Evolutionary conservation across 768 basidiomycete species (phyloP).

Genomic region (Cystobasidium ongulense): DNA sequence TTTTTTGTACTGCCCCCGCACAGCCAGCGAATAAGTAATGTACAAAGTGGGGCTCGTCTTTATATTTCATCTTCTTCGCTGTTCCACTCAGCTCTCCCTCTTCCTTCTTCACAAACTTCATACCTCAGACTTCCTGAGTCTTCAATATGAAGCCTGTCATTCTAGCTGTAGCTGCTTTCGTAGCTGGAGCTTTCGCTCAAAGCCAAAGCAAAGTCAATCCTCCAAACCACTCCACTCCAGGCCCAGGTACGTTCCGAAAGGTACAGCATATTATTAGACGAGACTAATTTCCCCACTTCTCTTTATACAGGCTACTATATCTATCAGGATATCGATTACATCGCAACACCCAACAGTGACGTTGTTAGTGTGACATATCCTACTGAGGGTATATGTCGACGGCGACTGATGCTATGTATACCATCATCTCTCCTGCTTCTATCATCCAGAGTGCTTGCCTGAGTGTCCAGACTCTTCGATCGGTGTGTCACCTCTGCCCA

Average conservation of each 20-base stretch:
- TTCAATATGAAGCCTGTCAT: not conserved
- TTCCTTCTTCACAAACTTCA: not conserved
- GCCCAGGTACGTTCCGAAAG: slow-evolving; percentile 1
- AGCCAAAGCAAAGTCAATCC: slow-evolving; percentile 10
- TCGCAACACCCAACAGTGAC: not conserved
- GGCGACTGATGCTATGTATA: too few relatives aligned
- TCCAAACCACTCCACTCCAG: not conserved
- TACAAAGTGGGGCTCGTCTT: not conserved
- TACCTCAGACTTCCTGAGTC: not conserved
- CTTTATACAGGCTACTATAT: not conserved
- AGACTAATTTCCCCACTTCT: not conserved
- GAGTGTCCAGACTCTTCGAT: not conserved
- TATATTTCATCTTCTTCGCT: not conserved
- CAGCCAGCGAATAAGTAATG: not conserved
- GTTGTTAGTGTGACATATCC: not conserved
- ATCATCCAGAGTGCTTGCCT: not conserved
- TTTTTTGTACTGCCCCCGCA: not conserved
- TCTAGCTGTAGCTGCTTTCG: not conserved
- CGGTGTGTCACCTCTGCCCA: not conserved
- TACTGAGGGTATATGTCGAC: too few relatives aligned
- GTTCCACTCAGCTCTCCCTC: not conserved
- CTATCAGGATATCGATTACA: slow-evolving; percentile 20
- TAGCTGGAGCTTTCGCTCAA: not conserved
- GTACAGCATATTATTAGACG: too few relatives aligned
- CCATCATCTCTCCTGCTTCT: too few relatives aligned